A percentile compares a stretch with the other conserved stretches of the same genome.
phyloP scores from a whole-genome alignment of 2,329 filamentous ascomycete genomes.

The Aspergillus amoenus region DNA sequence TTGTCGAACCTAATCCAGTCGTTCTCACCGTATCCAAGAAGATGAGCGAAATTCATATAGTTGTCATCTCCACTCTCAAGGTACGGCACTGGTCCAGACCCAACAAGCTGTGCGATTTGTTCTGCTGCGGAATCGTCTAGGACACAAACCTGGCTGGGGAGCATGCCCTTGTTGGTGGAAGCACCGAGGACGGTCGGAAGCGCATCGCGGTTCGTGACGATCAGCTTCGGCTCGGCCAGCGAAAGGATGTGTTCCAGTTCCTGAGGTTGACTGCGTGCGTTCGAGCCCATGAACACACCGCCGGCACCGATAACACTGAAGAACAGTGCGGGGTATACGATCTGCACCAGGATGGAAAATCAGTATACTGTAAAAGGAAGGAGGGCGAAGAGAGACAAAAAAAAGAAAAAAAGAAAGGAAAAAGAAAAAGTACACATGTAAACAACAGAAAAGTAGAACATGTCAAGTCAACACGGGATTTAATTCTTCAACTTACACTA shows the following conservation, averaged over 20 bases:
- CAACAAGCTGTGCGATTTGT: slow-evolving; percentile 29
- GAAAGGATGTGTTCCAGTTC: slow-evolving; percentile 50
- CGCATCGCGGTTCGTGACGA: slow-evolving; percentile 45
- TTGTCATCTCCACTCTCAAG: slow-evolving; percentile 15
- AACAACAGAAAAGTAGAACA: neutral
- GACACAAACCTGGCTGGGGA: slow-evolving; percentile 34
- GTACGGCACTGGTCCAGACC: slow-evolving; percentile 23
- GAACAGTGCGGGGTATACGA: slow-evolving; percentile 40
- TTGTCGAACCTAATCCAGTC: slow-evolving; percentile 50
- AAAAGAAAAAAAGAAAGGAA: neutral
- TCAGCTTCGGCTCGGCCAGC: slow-evolving; percentile 45
- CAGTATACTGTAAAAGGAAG: slow-evolving; percentile 14
- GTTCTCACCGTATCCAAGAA: slow-evolving; percentile 47
- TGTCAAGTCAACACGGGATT: neutral
- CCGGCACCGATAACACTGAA: slow-evolving; percentile 46
- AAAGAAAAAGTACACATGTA: neutral
- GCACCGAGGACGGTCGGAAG: slow-evolving; percentile 38
- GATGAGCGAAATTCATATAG: slow-evolving; percentile 31
- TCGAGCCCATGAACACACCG: slow-evolving; percentile 53
- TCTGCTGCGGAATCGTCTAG: slow-evolving; percentile 35
- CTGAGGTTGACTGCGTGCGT: slow-evolving; percentile 47
- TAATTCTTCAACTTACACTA: slow-evolving; percentile 31
- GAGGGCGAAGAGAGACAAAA: neutral
- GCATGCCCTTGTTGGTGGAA: slow-evolving; percentile 31
- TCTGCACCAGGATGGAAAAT: slow-evolving; percentile 23